Percentiles rank a stretch among this genome's conserved stretches.
Evolutionary conservation across 192 early-diverging fungal genomes (phyloP).

Genomic region (Dissophora ornata): DNA sequence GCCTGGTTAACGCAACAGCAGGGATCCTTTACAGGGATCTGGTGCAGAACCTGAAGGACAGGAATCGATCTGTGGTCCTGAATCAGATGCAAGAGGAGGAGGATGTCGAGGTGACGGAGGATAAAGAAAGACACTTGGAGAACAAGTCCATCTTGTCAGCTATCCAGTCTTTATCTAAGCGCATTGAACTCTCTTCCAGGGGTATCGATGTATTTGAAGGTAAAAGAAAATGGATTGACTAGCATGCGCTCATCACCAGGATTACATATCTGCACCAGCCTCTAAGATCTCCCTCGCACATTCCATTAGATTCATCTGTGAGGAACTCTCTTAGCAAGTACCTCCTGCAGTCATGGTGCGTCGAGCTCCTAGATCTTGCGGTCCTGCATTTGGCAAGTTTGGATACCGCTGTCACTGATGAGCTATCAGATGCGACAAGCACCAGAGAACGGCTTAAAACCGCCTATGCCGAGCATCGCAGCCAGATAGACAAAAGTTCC

Average conservation of each 20-base stretch:
- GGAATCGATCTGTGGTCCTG: constrained; percentile 38
- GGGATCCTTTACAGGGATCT: constrained; percentile 26
- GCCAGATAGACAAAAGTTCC: neutral
- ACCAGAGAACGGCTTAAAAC: neutral
- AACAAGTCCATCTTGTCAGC: neutral
- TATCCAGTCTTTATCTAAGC: constrained; percentile 14
- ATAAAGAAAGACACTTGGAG: neutral
- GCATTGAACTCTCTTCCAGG: constrained; percentile 16
- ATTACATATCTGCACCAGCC: neutral
- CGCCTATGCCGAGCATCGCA: neutral
- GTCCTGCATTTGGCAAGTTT: neutral
- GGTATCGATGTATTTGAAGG: constrained; percentile 49
- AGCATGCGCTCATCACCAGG: neutral
- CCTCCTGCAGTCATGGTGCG: constrained; percentile 39
- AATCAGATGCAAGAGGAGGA: constrained; percentile 18
- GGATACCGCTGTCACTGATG: neutral
- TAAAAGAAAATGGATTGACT: neutral
- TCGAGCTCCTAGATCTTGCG: constrained; percentile 14
- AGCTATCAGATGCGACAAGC: neutral
- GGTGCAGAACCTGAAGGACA: constrained; percentile 32
- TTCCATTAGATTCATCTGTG: constrained; percentile 9
- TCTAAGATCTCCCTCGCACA: too few relatives aligned
- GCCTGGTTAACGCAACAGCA: constrained; percentile 26
- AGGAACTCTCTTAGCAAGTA: constrained; percentile 50
- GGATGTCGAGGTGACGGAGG: neutral